Evolutionary conservation across 371 early-diverging fungal species (phyloP).

Genomic region (Lichtheimia corymbifera): DNA sequence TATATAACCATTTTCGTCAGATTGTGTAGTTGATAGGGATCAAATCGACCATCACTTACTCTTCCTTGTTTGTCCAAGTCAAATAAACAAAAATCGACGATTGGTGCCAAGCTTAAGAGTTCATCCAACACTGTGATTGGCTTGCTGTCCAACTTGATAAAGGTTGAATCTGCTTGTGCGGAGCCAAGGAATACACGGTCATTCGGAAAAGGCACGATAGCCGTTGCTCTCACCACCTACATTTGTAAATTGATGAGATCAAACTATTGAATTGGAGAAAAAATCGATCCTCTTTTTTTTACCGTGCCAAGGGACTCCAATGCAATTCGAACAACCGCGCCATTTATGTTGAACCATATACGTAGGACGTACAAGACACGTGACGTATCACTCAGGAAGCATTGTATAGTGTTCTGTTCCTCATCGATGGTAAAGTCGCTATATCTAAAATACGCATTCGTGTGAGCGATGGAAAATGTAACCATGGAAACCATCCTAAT

Average conservation of each 20-base stretch:
- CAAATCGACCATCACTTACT: conserved; percentile 35
- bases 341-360: conserved; percentile 26
- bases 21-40: background rate
- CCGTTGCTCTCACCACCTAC: conserved; percentile 48
- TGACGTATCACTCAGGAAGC: conserved; percentile 72
- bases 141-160: conserved; percentile 53
- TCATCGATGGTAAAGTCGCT: conserved; percentile 15
- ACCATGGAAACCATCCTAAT: background rate
- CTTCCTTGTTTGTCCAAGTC: conserved; percentile 76
- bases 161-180: conserved; percentile 78
- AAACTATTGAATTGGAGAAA: background rate
- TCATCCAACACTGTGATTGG: conserved; percentile 60
- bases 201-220: conserved; percentile 68
- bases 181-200: conserved; percentile 81
- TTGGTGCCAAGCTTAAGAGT: conserved; percentile 80
- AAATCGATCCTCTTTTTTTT: background rate
- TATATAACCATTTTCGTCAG: conserved; percentile 15
- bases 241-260: background rate
- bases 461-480: background rate
- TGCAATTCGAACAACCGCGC: conserved; percentile 11
- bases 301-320: conserved; percentile 17
- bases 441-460: conserved; percentile 28
- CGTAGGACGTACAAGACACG: conserved; percentile 70
- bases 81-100: conserved; percentile 83
- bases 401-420: conserved; percentile 49